These are phyloP conservation scores for Fusarium haematococcum DNA, from an alignment of 2,329 filamentous ascomycete genomes.

Conservation along the genomic window DNA sequence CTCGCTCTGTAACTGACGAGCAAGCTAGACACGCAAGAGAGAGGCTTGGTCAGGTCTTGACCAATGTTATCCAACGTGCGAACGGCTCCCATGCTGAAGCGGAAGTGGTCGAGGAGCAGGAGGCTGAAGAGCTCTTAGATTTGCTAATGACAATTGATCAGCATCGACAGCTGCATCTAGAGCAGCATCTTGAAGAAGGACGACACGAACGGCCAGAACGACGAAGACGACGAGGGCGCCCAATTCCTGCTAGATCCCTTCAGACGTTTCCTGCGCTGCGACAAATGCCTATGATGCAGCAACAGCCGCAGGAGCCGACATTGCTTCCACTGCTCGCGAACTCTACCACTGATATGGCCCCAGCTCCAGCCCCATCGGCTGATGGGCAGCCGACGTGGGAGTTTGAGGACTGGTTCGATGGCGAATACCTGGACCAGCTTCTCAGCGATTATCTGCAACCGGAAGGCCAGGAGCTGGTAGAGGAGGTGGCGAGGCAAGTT, in stretches of 20 bases:
- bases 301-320: background rate
- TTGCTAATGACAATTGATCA: background rate
- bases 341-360: background rate
- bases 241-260: background rate
- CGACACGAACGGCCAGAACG: background rate
- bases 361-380: background rate
- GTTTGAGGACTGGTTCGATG: background rate
- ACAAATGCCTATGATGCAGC: background rate
- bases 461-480: background rate
- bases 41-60: background rate
- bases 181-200: background rate
- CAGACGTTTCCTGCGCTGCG: background rate
- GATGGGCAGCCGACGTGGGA: background rate
- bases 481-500: background rate
- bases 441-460: background rate
- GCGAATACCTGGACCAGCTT: background rate
- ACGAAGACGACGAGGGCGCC: background rate
- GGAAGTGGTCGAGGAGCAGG: background rate
- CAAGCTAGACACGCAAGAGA: background rate
- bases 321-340: background rate
- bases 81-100: background rate
- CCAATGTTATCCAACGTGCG: background rate
- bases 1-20: background rate
- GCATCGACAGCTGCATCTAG: background rate
- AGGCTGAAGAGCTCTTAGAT: background rate